A percentile compares a stretch with the other conserved stretches of the same genome.
Conservation (phyloP, 495 filamentous ascomycete species). For the Aspergillus hancockii region DNA sequence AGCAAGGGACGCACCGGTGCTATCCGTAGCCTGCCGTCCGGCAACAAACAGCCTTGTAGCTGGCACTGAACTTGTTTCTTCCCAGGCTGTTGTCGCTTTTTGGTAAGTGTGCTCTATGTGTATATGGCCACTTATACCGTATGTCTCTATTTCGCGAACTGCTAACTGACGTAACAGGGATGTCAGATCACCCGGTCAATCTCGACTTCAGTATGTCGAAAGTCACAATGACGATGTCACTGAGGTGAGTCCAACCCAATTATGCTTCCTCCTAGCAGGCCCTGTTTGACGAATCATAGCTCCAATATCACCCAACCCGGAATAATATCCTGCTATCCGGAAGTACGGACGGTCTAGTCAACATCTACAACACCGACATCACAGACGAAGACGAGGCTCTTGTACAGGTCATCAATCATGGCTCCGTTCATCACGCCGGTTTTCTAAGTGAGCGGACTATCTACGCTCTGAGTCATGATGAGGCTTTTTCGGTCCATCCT, state of each 20-base stretch:
- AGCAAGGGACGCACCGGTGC: slow-evolving; percentile 54
- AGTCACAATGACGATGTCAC: slow-evolving; percentile 93
- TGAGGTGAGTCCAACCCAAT: slow-evolving; percentile 48
- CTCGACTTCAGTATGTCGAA: slow-evolving; percentile 69
- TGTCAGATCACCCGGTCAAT: slow-evolving; percentile 55
- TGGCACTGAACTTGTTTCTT: slow-evolving; percentile 76
- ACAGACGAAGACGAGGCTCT: slow-evolving; percentile 85
- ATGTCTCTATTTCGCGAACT: slow-evolving; percentile 25
- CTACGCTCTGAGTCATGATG: slow-evolving; percentile 78
- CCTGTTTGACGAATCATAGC: slow-evolving; percentile 37
- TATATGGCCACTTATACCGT: neutral
- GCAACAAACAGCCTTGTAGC: slow-evolving; percentile 63
- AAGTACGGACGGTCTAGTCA: slow-evolving; percentile 90
- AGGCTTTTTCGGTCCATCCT: slow-evolving; percentile 75
- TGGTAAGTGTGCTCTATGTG: slow-evolving; percentile 53
- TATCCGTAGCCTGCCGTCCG: slow-evolving; percentile 67
- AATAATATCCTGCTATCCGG: slow-evolving; percentile 73
- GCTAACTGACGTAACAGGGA: slow-evolving; percentile 59
- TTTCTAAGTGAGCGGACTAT: slow-evolving; percentile 71
- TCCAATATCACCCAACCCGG: slow-evolving; percentile 69
- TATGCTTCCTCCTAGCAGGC: neutral
- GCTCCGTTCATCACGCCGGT: slow-evolving; percentile 80
- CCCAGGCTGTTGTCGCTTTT: slow-evolving; percentile 69
- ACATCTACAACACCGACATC: slow-evolving; percentile 74
- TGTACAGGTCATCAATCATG: slow-evolving; percentile 84